phyloP scores from a whole-genome alignment of 805 yeast species.

The Lipomyces chichibuensis region DNA sequence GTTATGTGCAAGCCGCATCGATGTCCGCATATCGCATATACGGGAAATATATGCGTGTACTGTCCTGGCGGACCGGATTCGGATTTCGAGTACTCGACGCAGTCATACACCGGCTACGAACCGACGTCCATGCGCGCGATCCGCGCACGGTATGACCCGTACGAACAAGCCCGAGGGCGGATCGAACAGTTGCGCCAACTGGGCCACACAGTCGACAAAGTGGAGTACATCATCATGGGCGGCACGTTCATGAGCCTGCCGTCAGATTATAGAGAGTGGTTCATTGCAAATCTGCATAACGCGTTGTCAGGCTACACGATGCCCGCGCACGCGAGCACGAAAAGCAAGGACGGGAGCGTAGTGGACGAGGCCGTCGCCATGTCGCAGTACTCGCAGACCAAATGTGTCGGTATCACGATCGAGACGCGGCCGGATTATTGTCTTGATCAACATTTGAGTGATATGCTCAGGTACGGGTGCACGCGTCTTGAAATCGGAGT shows the following conservation, averaged over 20 bases:
- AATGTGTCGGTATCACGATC: constrained; percentile 97
- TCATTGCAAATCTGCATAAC: constrained; percentile 87
- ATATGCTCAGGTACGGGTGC: constrained; percentile 95
- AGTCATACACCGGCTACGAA: constrained; percentile 97
- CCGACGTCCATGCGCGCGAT: constrained; percentile 99
- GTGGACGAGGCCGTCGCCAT: constrained; percentile 87
- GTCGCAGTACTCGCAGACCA: constrained; percentile 92
- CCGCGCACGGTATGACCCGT: constrained; percentile 96
- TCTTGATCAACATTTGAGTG: constrained; percentile 91
- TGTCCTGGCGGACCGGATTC: constrained; percentile 99
- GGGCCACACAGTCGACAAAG: constrained; percentile 96
- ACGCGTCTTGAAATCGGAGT: constrained; percentile 97
- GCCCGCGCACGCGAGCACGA: constrained; percentile 45
- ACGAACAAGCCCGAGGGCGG: constrained; percentile 97
- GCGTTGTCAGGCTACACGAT: constrained; percentile 89
- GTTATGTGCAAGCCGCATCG: constrained; percentile 99
- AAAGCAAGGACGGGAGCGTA: constrained; percentile 6
- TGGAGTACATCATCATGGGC: constrained; percentile 97
- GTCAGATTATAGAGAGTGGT: constrained; percentile 82
- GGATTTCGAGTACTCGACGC: constrained; percentile 96
- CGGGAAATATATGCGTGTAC: constrained; percentile 96
- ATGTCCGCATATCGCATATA: constrained; percentile 98
- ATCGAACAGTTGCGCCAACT: constrained; percentile 92
- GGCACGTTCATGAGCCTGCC: constrained; percentile 98
- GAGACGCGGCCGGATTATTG: constrained; percentile 99